Base-by-base conservation (phyloP, 2,329 filamentous ascomycete genomes). In the Talaromyces albobiverticillius region DNA sequence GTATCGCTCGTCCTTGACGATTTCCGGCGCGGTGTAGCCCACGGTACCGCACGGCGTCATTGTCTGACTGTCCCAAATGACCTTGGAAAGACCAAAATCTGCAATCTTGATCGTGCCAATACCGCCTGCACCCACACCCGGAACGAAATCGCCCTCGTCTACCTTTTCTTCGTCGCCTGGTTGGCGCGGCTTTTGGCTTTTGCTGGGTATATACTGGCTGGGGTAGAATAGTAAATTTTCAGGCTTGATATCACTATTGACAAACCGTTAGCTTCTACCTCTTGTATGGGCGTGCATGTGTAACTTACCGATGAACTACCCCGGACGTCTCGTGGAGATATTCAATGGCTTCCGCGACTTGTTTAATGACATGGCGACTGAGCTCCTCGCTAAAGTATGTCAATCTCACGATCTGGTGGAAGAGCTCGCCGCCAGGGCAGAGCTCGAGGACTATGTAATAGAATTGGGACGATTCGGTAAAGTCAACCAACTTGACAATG, bases 21-120 rank as follows among this genome's bases (percentile, higher is more conserved):
- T 99, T 69, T 99, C 94, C 7, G 94, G 94, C 3, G 94, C 94
- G 3, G 94, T 97, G 75, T 99, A 99, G 41, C 94, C 94, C 54
- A 97, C 94, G 0, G 94, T 99, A 55, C 94, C 94, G 71, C 94
- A 99, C n/a, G 94, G 94, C 3, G 94, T 99, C 90, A 96, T 97
- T 9, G 94, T 99, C 68, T 95, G 89, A 62, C 85, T 94, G 65
- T 97, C 94, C 94, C 94, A 99, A 14, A 99, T 90, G 61, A 99
- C 89, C 76, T 99, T 99, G 59, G 93, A 96, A 9, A 99, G 79
- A 51, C 94, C 94, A 68, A 99, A 99, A 68, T 99, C 94, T 68
- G 94, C 94, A 71, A 99, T 93, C 79, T 99, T 97, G 76, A 99
- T 96, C 60, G 82, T 79, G 29, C 94, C 94, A 59, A 99, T 99